Evolutionary conservation across 371 early-diverging fungal genomes (phyloP).

Genomic region (Lichtheimia corymbifera): DNA sequence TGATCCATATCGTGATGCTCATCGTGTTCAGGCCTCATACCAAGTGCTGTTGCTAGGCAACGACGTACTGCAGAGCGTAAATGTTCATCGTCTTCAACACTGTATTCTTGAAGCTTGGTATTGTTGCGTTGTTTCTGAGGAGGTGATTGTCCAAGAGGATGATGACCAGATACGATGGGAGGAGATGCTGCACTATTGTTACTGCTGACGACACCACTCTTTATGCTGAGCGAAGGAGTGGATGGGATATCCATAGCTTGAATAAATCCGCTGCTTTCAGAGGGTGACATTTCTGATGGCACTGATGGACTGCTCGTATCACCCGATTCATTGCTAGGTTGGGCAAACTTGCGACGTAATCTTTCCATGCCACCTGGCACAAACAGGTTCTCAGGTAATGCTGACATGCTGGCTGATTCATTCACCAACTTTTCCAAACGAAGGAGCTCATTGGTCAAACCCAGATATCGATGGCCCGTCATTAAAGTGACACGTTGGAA

Average conservation of each 20-base stretch:
- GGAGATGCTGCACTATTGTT: slow-evolving; percentile 5
- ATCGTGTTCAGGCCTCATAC: slow-evolving; percentile 19
- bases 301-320: slow-evolving; percentile 4
- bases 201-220: neutral
- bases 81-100: slow-evolving; percentile 65
- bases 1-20: slow-evolving; percentile 2
- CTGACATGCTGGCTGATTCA: slow-evolving; percentile 62
- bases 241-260: slow-evolving; percentile 42
- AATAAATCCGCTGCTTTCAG: slow-evolving; percentile 28
- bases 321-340: slow-evolving; percentile 21
- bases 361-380: slow-evolving; percentile 68
- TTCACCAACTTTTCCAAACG: slow-evolving; percentile 77
- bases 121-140: slow-evolving; percentile 19
- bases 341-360: slow-evolving; percentile 57
- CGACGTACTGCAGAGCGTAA: slow-evolving; percentile 65
- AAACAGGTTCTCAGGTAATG: slow-evolving; percentile 64
- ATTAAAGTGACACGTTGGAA: slow-evolving; percentile 94
- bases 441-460: slow-evolving; percentile 86
- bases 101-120: slow-evolving; percentile 42
- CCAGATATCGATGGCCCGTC: slow-evolving; percentile 90
- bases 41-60: slow-evolving; percentile 55
- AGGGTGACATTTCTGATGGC: neutral
- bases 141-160: slow-evolving; percentile 5
- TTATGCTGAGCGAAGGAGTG: slow-evolving; percentile 23
- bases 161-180: neutral